A percentile compares a stretch with the other conserved stretches of the same genome.
These are phyloP conservation scores for Diversispora epigaea DNA, from an alignment of 192 early-diverging fungal species.

Conservation along the genomic window DNA sequence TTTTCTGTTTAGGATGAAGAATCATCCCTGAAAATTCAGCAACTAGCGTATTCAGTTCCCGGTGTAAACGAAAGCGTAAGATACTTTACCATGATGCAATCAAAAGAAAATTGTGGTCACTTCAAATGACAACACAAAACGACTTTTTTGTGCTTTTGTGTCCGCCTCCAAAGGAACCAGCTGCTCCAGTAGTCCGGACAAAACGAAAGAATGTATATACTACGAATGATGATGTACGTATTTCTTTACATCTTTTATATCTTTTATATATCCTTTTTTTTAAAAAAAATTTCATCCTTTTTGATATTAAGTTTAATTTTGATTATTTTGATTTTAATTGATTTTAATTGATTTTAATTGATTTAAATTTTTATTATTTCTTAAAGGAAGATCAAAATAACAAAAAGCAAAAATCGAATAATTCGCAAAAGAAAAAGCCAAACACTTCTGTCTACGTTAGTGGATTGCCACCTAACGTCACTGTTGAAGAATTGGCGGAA, in stretches of 20 bases:
- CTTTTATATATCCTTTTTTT: no score
- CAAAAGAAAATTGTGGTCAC: background rate
- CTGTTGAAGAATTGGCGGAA: conserved; percentile 74
- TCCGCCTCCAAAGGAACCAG: conserved; percentile 37
- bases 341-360: background rate
- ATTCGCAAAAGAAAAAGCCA: conserved; percentile 44
- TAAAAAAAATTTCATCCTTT: no score
- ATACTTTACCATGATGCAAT: conserved; percentile 1
- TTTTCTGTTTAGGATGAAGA: conserved; percentile 53
- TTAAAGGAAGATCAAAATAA: conserved; percentile 35
- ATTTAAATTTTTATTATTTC: background rate
- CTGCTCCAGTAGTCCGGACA: conserved; percentile 40
- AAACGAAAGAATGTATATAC: conserved; percentile 55
- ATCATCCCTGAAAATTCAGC: conserved; percentile 60
- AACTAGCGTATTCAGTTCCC: conserved; percentile 62
- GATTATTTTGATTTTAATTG: background rate
- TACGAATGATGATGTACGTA: conserved; percentile 40
- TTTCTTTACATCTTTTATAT: background rate
- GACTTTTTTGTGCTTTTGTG: conserved; percentile 8
- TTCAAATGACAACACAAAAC: background rate
- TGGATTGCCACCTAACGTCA: conserved; percentile 77
- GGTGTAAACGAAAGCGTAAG: conserved; percentile 58
- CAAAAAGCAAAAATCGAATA: conserved; percentile 53
- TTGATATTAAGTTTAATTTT: no score
- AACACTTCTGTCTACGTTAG: conserved; percentile 87